Evolutionary conservation across 2,329 filamentous ascomycete genomes (phyloP).

Genomic region (Cryphonectria nitschkei): DNA sequence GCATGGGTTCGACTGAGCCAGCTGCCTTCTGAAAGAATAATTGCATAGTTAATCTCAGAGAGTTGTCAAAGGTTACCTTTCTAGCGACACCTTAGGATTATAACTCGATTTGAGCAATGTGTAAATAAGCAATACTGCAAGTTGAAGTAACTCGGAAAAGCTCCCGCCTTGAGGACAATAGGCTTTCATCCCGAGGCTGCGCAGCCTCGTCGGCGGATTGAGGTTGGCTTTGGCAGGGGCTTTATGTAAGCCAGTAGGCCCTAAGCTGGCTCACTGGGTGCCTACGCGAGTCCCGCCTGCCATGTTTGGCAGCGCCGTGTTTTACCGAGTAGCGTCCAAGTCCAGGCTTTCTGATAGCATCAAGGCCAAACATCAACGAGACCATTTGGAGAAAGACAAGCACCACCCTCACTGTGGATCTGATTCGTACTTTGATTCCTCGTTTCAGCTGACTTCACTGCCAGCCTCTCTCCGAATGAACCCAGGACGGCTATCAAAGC

Average conservation of each 20-base stretch:
- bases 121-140: too few species aligned
- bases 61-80: neutral
- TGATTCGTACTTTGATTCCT: neutral
- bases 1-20: neutral
- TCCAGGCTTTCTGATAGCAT: neutral
- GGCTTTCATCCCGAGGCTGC: neutral
- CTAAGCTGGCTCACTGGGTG: neutral
- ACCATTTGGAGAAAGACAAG: neutral
- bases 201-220: slow-evolving; percentile 7
- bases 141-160: neutral
- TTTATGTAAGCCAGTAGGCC: slow-evolving; percentile 1
- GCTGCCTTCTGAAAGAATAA: neutral
- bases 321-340: neutral
- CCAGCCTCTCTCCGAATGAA: neutral
- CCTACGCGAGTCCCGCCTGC: neutral
- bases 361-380: neutral
- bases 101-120: too few species aligned
- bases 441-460: neutral
- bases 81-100: neutral
- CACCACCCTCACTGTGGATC: neutral
- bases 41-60: neutral
- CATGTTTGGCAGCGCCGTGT: neutral
- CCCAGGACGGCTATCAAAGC: neutral
- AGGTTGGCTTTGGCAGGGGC: neutral
- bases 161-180: neutral